Base-by-base conservation (phyloP, 2,329 filamentous ascomycete genomes). In the Dothistroma pini region DNA sequence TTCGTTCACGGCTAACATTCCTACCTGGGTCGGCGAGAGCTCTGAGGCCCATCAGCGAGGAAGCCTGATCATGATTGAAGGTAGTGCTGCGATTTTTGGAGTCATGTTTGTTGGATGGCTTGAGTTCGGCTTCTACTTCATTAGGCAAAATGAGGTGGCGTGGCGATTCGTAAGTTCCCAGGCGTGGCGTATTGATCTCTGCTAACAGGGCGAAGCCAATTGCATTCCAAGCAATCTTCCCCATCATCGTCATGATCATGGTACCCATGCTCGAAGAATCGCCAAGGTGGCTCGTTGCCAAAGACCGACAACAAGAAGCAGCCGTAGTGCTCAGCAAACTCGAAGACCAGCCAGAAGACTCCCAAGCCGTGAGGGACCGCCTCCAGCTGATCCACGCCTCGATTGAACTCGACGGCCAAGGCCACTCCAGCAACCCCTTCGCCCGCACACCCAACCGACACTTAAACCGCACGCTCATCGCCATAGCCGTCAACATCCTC, bases 151-250 rank as follows among this genome's bases (percentile, higher is more conserved):
- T 50, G 51, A 63, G 35, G 68, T 67, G 22, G 62, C 57, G 52
- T 70, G 53, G 47, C 25, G 58, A 22, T 53, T 53, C 19, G 38
- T 44, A 44, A 44, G 38, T 44, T n/a, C 38, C 14, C 12, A 38
- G 10, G 38, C 16, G 12, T 22, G 9, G 7, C 4, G 21, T 14
- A 10, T 32, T 10, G 14, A 32, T 29, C 50, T n/a, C 11, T 53
- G 38, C 21, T 32, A 32, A 53, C 22, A 53, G 1, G 7, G 3
- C 1, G 25, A 7, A 53, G 64, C 71, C 70, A 75, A 74, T 79
- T 32, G 75, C 76, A 1, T 76, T 79, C 61, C 77, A 79, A 66
- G 75, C 74, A 3, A 64, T 80, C 7, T 79, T 80, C 11, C 76
- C 77, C 0, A 49, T 79, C 11, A 60, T 76, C 5, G 69, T 79